Conservation (phyloP, 768 basidiomycete genomes). For the Punctularia strigosozonata region DNA sequence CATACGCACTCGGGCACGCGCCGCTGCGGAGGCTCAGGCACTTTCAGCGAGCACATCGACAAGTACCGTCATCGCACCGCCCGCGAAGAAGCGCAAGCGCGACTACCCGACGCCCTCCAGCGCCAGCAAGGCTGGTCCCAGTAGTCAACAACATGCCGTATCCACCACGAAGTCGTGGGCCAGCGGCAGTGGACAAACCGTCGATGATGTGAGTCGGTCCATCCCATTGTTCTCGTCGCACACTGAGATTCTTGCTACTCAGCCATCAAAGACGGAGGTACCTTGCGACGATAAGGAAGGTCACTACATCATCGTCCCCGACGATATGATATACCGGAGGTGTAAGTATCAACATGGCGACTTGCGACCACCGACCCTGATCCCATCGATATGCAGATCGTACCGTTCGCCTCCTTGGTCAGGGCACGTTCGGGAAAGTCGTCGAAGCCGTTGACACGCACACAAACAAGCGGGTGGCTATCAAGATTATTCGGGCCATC, state of each 20-base stretch:
- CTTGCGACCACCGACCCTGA: constrained; percentile 1
- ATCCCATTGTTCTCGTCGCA: constrained; percentile 13
- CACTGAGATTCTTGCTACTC: constrained; percentile 16
- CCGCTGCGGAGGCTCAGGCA: constrained; percentile 77
- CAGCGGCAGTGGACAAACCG: constrained; percentile 48
- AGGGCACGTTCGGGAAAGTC: constrained; percentile 98
- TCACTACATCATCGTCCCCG: constrained; percentile 90
- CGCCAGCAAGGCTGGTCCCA: constrained; percentile 47
- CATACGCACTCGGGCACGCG: constrained; percentile 74
- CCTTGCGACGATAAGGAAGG: constrained; percentile 97
- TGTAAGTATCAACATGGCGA: constrained; percentile 39
- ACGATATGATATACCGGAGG: constrained; percentile 78
- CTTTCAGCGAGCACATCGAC: constrained; percentile 56
- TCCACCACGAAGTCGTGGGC: constrained; percentile 54
- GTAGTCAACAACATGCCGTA: constrained; percentile 37
- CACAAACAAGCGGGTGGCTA: constrained; percentile 72
- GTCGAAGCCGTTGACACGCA: constrained; percentile 83
- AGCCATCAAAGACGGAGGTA: constrained; percentile 55
- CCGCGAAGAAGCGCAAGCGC: constrained; percentile 76
- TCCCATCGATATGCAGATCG: constrained; percentile 49
- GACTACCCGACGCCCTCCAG: constrained; percentile 64
- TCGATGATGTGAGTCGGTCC: constrained; percentile 49
- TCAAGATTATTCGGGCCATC: constrained; percentile 98
- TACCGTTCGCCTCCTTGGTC: constrained; percentile 82
- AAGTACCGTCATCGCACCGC: constrained; percentile 52